Evolutionary conservation across 495 filamentous ascomycete species (phyloP).

Genomic region (Talaromyces ruber): DNA sequence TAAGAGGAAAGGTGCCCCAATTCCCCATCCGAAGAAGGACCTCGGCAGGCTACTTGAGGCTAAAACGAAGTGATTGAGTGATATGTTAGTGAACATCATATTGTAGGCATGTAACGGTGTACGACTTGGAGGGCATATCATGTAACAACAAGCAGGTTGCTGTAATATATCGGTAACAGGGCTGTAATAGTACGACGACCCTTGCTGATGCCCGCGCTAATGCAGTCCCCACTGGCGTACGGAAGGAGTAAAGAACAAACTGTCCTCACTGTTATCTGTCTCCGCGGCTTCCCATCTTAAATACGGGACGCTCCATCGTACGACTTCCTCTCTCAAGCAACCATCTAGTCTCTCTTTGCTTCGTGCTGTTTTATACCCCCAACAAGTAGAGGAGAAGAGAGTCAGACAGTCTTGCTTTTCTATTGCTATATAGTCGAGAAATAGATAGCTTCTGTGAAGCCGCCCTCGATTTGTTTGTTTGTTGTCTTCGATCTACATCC

Average conservation of each 20-base stretch:
- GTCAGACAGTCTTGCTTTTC: slow-evolving; percentile 6
- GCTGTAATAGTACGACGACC: not conserved
- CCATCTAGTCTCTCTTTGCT: not conserved
- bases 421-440: not conserved
- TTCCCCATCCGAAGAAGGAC: not conserved
- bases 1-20: not conserved
- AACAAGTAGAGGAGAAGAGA: not conserved
- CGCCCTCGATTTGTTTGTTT: slow-evolving; percentile 3
- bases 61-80: not conserved
- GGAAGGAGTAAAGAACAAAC: slow-evolving; percentile 34
- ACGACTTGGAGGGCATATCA: not conserved
- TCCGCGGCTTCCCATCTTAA: slow-evolving; percentile 9
- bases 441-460: not conserved
- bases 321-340: not conserved
- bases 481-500: not conserved
- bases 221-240: not conserved
- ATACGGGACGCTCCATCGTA: not conserved
- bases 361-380: not conserved
- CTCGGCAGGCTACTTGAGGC: not conserved
- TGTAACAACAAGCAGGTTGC: not conserved
- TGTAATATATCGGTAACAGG: not conserved
- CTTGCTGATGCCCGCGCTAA: not conserved
- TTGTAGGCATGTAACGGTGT: not conserved
- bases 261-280: slow-evolving; percentile 28
- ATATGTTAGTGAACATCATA: not conserved